Percentiles rank a stretch among this genome's conserved stretches.
Conservation (phyloP, 1,284 basidiomycete genomes). For the Mycosarcoma mackinlayi region DNA sequence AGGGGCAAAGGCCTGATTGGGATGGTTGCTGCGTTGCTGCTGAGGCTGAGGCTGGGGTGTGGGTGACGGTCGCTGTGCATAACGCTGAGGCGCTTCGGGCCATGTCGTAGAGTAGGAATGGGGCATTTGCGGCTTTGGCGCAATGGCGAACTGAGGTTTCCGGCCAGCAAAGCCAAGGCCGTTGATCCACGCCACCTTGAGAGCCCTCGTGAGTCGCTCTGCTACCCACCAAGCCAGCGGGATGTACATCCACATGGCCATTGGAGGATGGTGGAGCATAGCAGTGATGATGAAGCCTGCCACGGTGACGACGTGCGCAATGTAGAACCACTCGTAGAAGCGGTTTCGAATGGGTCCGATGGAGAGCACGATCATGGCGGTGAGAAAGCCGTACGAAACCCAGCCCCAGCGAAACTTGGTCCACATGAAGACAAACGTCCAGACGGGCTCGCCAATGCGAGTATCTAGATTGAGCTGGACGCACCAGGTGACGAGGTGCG, state of each 20-base stretch:
- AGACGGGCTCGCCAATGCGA: constrained; percentile 73
- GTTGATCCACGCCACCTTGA: constrained; percentile 77
- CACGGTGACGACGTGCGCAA: constrained; percentile 74
- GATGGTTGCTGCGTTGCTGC: constrained; percentile 5
- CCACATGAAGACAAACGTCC: constrained; percentile 76
- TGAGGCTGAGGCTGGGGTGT: constrained; percentile 4
- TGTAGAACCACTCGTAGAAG: constrained; percentile 82
- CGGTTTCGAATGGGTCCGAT: constrained; percentile 75
- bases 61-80: constrained; percentile 10
- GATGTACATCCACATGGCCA: constrained; percentile 71
- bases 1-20: constrained; percentile 6
- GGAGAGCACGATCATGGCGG: constrained; percentile 76
- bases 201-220: constrained; percentile 72
- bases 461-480: constrained; percentile 74
- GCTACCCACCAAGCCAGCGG: constrained; percentile 73
- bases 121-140: constrained; percentile 30
- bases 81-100: constrained; percentile 17
- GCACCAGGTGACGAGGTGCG: constrained; percentile 81
- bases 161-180: constrained; percentile 69
- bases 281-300: constrained; percentile 66
- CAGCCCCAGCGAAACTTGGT: constrained; percentile 80
- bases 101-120: constrained; percentile 14
- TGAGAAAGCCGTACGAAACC: constrained; percentile 78
- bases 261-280: constrained; percentile 70
- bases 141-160: constrained; percentile 53